These are phyloP conservation scores for Erodium chrysanthum DNA, from an alignment of 441 rosid species.

Conservation along the genomic window DNA sequence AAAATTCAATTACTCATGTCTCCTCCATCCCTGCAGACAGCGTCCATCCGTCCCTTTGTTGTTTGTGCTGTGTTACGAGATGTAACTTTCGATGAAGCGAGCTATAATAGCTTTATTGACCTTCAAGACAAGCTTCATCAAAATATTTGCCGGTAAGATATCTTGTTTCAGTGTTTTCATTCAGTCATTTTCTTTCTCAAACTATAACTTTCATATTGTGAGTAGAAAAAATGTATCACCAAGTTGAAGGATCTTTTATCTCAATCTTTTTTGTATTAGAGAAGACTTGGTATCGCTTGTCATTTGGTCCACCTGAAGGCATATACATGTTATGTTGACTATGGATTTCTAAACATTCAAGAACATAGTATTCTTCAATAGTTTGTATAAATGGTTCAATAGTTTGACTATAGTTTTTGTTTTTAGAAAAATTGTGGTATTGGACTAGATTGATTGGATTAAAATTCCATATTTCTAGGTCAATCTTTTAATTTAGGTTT, in stretches of 20 bases:
- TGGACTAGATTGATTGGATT: not conserved
- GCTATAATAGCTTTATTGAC: conserved; percentile 89
- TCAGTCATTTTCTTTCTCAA: not conserved
- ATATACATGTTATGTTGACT: not conserved
- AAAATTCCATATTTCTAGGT: not conserved
- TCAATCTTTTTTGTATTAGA: not conserved
- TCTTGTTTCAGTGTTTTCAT: not conserved
- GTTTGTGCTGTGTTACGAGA: conserved; percentile 86
- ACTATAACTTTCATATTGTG: no score
- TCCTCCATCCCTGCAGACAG: conserved; percentile 39
- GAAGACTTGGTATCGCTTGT: not conserved
- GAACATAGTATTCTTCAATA: not conserved
- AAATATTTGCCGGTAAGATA: conserved; percentile 73
- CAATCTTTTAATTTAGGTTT: not conserved
- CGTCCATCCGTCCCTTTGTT: conserved; percentile 53
- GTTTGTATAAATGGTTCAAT: not conserved
- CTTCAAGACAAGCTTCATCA: conserved; percentile 97
- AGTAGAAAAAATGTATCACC: no score
- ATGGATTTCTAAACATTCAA: not conserved
- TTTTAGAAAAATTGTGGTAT: no score
- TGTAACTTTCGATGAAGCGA: conserved; percentile 69
- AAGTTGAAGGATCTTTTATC: no score
- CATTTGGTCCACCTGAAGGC: not conserved
- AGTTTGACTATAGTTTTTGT: no score
- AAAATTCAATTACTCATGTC: not conserved